These are phyloP conservation scores for Mycena metata DNA, from an alignment of 768 basidiomycete species.

Conservation along the genomic window DNA sequence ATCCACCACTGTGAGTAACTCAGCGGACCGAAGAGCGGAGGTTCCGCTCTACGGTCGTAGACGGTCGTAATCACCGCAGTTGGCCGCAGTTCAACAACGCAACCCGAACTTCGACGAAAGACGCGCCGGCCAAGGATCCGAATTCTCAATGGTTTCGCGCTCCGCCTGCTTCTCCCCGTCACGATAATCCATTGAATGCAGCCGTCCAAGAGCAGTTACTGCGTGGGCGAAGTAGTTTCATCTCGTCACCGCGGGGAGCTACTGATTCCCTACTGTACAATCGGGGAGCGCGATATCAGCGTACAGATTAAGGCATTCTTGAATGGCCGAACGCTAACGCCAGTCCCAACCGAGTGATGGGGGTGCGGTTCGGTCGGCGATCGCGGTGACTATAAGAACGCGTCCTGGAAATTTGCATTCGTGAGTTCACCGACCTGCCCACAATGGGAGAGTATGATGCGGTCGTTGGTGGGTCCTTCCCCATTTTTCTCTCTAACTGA, in stretches of 20 bases:
- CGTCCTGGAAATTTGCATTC: background rate
- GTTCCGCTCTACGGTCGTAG: no score
- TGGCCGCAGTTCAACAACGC: no score
- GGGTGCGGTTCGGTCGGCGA: conserved; percentile 18
- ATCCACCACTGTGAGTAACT: no score
- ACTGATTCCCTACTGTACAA: background rate
- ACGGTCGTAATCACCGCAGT: no score
- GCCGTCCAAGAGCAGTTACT: conserved; percentile 11
- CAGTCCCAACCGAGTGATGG: conserved; percentile 12
- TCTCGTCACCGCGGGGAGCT: conserved; percentile 13
- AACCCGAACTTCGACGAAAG: no score
- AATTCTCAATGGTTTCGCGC: background rate
- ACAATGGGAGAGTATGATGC: conserved; percentile 33
- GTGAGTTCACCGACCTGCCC: background rate
- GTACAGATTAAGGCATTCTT: conserved; percentile 8
- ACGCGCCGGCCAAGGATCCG: no score
- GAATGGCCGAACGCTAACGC: conserved; percentile 18
- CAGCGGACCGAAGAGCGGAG: no score
- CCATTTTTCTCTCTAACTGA: background rate
- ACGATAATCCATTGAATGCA: background rate
- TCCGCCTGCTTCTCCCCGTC: background rate
- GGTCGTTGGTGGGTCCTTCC: conserved; percentile 20
- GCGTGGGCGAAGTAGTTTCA: background rate
- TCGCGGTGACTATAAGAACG: conserved; percentile 17
- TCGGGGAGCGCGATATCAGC: conserved; percentile 12